These are phyloP conservation scores for Amborella trichopoda DNA, from an alignment of 164 flowering plant genomes.

Conservation along the genomic window DNA sequence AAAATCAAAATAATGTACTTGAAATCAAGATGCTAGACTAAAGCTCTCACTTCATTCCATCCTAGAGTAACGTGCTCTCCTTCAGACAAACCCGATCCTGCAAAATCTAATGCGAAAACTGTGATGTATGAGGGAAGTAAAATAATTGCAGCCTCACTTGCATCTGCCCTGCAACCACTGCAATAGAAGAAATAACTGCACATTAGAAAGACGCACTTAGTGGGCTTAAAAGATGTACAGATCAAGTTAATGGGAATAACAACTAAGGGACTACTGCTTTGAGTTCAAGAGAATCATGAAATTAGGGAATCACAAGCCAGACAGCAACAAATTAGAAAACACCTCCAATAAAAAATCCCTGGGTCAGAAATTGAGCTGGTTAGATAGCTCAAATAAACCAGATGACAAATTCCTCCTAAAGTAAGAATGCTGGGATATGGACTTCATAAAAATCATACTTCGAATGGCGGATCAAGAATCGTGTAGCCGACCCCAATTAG, in stretches of 20 bases:
- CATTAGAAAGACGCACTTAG: conserved; percentile 5
- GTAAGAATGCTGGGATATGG: too few relatives aligned
- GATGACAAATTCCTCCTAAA: too few relatives aligned
- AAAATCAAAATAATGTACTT: too few relatives aligned
- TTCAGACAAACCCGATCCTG: conserved; percentile 96
- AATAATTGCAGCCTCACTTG: conserved; percentile 93
- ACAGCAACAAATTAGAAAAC: too few relatives aligned
- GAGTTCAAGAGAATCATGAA: not conserved
- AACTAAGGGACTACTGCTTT: not conserved
- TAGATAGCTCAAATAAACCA: too few relatives aligned
- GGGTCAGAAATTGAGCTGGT: too few relatives aligned
- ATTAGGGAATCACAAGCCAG: not conserved
- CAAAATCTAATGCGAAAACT: conserved; percentile 87
- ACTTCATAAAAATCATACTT: too few relatives aligned
- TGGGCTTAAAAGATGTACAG: not conserved
- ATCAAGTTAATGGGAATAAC: not conserved
- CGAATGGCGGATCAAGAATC: too few relatives aligned
- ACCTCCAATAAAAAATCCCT: too few relatives aligned
- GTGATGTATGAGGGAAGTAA: conserved; percentile 89
- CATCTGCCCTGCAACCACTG: conserved; percentile 99
- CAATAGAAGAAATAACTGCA: conserved; percentile 2
- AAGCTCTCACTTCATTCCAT: conserved; percentile 94
- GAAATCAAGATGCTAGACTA: too few relatives aligned
- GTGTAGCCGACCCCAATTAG: too few relatives aligned
- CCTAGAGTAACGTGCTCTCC: conserved; percentile 95